Conservation (phyloP, 139 green algal genomes). For the Axilococcus clingmanii region DNA sequence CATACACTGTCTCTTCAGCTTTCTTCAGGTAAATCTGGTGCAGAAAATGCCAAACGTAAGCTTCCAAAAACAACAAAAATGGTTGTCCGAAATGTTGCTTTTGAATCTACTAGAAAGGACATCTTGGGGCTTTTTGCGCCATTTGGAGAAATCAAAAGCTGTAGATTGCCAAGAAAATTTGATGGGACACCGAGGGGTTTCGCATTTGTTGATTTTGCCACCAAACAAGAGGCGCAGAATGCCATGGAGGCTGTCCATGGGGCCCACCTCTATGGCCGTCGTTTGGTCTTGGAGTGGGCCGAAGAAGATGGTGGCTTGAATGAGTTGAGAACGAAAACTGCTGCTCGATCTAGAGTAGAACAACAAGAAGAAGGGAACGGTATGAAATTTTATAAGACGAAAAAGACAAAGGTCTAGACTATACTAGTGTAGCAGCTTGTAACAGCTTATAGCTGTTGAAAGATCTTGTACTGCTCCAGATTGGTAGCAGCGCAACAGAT, state of each 20-base stretch:
- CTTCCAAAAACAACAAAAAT: conserved; percentile 53
- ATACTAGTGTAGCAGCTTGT: too few species aligned
- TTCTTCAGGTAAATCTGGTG: conserved; percentile 15
- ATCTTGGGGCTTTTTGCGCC: conserved; percentile 78
- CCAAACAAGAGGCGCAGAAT: conserved; percentile 50
- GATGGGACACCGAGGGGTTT: conserved; percentile 88
- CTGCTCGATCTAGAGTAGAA: too few species aligned
- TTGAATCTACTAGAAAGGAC: conserved; percentile 92
- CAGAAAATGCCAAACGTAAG: conserved; percentile 1
- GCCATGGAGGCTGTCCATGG: conserved; percentile 53
- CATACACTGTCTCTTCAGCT: conserved; percentile 84
- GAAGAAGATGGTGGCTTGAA: conserved; percentile 63
- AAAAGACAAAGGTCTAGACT: too few species aligned
- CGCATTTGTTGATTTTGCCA: conserved; percentile 87
- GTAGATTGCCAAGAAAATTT: conserved; percentile 94
- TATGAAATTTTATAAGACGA: too few species aligned
- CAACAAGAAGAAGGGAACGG: too few species aligned
- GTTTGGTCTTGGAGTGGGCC: conserved; percentile 82
- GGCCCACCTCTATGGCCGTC: conserved; percentile 89
- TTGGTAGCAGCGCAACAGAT: too few species aligned
- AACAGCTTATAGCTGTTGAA: too few species aligned
- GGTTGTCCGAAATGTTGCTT: conserved; percentile 95
- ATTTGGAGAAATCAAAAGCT: conserved; percentile 90
- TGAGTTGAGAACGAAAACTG: conserved; percentile 66
- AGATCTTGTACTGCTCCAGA: too few species aligned